Evolutionary conservation across 1,139 yeast genomes (phyloP).

Genomic region (Yamadazyma sp.): DNA sequence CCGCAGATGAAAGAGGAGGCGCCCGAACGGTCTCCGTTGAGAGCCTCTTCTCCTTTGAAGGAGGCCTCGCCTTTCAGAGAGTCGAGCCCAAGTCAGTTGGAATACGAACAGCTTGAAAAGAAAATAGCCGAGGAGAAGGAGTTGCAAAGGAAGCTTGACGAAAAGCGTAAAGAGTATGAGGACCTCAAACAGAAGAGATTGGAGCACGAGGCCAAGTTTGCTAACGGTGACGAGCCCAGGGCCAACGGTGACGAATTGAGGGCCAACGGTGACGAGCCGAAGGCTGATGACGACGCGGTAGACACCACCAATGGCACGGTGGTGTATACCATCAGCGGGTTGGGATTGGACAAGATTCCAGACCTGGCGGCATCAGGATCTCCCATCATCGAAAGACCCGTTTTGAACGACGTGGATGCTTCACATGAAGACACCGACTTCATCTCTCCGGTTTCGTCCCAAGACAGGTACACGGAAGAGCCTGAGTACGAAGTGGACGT

Average conservation of each 20-base stretch:
- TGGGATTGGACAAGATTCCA: not conserved
- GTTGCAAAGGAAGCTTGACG: constrained; percentile 30
- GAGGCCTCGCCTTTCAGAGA: not conserved
- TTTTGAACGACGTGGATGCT: constrained; percentile 8
- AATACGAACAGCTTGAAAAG: constrained; percentile 20
- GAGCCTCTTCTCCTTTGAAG: not conserved
- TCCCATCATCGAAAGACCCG: constrained; percentile 4
- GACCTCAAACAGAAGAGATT: constrained; percentile 21
- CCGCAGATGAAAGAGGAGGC: constrained; percentile 11
- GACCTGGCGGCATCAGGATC: not conserved
- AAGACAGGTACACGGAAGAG: constrained; percentile 7
- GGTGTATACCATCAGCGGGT: not conserved
- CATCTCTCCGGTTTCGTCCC: constrained; percentile 13
- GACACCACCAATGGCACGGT: not conserved
- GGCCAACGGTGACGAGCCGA: no score
- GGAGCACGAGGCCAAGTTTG: constrained; percentile 5
- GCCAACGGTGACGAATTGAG: not conserved
- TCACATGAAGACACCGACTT: constrained; percentile 11
- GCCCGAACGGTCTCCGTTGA: not conserved
- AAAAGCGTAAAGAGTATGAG: constrained; percentile 33
- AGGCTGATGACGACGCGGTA: not conserved
- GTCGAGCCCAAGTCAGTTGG: constrained; percentile 10
- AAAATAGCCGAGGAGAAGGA: constrained; percentile 34
- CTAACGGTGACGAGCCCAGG: not conserved
- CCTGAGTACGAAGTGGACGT: constrained; percentile 9